A percentile compares a stretch with the other conserved stretches of the same genome.
Evolutionary conservation across 2,329 filamentous ascomycete genomes (phyloP).

Genomic region (Pseudogymnoascus sp.): DNA sequence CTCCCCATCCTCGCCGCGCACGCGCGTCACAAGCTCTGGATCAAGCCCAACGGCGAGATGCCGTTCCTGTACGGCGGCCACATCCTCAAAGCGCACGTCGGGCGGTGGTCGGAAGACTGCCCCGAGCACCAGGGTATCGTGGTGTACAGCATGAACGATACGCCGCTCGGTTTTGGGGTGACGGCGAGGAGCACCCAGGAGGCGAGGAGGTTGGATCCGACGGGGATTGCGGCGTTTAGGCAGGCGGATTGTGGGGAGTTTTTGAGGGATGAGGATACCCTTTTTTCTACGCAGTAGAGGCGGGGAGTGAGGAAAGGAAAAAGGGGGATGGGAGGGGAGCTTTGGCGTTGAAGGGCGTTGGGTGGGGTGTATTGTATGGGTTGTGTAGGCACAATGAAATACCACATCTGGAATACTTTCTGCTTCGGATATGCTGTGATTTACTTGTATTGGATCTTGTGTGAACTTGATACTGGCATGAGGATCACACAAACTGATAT

Average conservation of each 20-base stretch:
- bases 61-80: constrained; percentile 89
- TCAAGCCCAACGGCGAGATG: constrained; percentile 94
- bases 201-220: constrained; percentile 76
- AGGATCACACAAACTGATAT: not conserved
- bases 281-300: constrained; percentile 42
- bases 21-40: constrained; percentile 93
- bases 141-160: constrained; percentile 86
- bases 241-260: constrained; percentile 96
- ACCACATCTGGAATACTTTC: not conserved
- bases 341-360: not conserved
- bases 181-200: constrained; percentile 83
- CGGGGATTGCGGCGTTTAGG: constrained; percentile 78
- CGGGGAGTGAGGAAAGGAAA: constrained; percentile 27
- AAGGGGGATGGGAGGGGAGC: not conserved
- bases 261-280: constrained; percentile 67
- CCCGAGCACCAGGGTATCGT: constrained; percentile 89
- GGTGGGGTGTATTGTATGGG: constrained; percentile 3
- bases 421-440: not conserved
- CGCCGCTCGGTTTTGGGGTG: constrained; percentile 85
- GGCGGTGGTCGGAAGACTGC: constrained; percentile 81
- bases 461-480: not conserved
- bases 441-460: not conserved
- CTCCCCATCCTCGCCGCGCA: constrained; percentile 83
- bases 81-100: constrained; percentile 68
- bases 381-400: constrained; percentile 4